Evolutionary conservation across 2,329 filamentous ascomycete genomes (phyloP).

Genomic region (Botrytis fabae): DNA sequence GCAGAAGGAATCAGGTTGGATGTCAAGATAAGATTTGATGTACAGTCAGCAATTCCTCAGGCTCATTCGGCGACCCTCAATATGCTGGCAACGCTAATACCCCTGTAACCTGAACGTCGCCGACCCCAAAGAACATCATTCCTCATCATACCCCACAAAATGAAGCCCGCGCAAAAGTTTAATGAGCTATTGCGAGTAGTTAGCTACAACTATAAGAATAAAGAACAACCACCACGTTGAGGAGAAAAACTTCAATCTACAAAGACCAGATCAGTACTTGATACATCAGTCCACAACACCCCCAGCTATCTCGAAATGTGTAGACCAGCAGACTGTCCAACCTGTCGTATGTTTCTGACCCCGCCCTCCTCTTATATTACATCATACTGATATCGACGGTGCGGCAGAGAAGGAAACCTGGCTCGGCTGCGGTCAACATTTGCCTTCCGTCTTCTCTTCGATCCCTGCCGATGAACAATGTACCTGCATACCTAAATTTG

Average conservation of each 20-base stretch:
- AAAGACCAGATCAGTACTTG: neutral
- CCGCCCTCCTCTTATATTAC: constrained; percentile 15
- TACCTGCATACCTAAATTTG: constrained; percentile 52
- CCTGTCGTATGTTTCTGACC: constrained; percentile 48
- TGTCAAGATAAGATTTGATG: neutral
- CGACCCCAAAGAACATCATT: neutral
- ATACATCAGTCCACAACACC: neutral
- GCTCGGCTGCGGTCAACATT: constrained; percentile 54
- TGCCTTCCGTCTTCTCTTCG: constrained; percentile 53
- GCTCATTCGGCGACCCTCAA: neutral
- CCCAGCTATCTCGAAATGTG: constrained; percentile 47
- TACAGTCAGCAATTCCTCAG: neutral
- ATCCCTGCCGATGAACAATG: constrained; percentile 54
- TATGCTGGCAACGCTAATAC: neutral
- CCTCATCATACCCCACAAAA: neutral
- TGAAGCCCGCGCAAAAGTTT: neutral
- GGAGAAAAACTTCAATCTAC: neutral
- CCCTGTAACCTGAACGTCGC: neutral
- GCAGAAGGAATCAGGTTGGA: neutral
- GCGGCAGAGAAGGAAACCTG: constrained; percentile 51
- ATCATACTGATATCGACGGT: constrained; percentile 4
- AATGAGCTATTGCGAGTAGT: neutral
- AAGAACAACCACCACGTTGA: neutral
- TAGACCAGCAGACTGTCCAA: constrained; percentile 50
- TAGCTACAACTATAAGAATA: neutral